These are phyloP conservation scores for Acacia acuminata DNA, from an alignment of 306 rosid species.

Conservation along the genomic window DNA sequence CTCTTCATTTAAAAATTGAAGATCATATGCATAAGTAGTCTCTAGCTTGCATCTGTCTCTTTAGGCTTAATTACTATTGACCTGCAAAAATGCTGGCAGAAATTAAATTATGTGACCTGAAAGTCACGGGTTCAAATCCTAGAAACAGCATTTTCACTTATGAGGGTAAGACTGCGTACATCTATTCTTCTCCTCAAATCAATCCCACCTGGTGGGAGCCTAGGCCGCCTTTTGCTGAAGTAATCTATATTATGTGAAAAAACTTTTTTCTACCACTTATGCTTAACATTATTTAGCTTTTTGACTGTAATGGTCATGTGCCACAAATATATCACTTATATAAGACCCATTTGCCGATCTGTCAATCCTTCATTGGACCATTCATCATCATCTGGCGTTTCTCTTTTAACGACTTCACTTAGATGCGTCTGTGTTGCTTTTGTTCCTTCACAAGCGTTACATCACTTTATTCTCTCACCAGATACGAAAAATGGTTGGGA, in stretches of 20 bases:
- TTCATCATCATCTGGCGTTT: not conserved
- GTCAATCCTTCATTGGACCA: not conserved
- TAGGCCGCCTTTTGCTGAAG: not conserved
- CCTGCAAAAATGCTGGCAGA: not conserved
- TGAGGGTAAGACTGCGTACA: no score
- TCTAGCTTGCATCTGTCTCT: not conserved
- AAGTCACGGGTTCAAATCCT: no score
- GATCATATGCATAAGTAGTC: not conserved
- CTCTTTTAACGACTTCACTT: conserved; percentile 16
- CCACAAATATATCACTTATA: conserved; percentile 11
- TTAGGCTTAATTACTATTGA: not conserved
- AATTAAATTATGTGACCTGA: not conserved
- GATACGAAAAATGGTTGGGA: conserved; percentile 89
- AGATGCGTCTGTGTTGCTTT: conserved; percentile 20
- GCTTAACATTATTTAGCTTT: not conserved
- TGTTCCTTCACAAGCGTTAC: not conserved
- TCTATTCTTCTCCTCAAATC: no score
- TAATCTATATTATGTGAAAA: not conserved
- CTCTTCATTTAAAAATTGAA: not conserved
- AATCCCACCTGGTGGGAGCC: no score
- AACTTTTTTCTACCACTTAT: not conserved
- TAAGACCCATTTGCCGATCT: conserved; percentile 5
- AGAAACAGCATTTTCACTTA: no score
- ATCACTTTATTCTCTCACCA: conserved; percentile 38
- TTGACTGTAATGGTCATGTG: not conserved